phyloP scores from a whole-genome alignment of 2,329 filamentous ascomycete genomes.

The Talaromyces sp. region DNA sequence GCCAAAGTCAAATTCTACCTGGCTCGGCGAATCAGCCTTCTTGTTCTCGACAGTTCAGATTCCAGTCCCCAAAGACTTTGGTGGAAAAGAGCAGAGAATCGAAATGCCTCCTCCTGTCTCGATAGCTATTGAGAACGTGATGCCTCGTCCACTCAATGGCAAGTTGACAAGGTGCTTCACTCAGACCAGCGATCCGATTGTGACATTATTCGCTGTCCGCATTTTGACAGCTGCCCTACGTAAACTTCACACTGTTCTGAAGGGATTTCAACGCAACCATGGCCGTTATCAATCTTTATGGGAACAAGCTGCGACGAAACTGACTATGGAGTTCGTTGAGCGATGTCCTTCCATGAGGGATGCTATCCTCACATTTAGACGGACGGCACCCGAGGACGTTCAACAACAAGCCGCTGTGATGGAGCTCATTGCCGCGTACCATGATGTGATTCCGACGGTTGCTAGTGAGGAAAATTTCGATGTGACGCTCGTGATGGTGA shows the following conservation, averaged over 20 bases:
- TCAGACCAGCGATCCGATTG: slow-evolving; percentile 66
- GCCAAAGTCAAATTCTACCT: slow-evolving; percentile 85
- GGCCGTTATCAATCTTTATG: slow-evolving; percentile 54
- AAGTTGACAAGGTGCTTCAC: slow-evolving; percentile 78
- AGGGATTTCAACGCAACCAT: slow-evolving; percentile 56
- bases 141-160: slow-evolving; percentile 77
- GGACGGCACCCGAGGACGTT: slow-evolving; percentile 63
- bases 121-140: slow-evolving; percentile 77
- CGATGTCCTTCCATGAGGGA: slow-evolving; percentile 80
- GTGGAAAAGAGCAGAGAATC: slow-evolving; percentile 61
- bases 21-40: slow-evolving; percentile 90
- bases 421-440: slow-evolving; percentile 77
- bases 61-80: slow-evolving; percentile 69
- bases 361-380: slow-evolving; percentile 69
- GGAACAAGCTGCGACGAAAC: slow-evolving; percentile 64
- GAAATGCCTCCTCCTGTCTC: slow-evolving; percentile 72
- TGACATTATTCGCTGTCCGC: slow-evolving; percentile 79
- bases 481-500: slow-evolving; percentile 71
- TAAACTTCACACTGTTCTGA: slow-evolving; percentile 67
- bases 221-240: slow-evolving; percentile 74
- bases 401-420: slow-evolving; percentile 76
- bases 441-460: slow-evolving; percentile 73
- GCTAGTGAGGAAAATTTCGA: slow-evolving; percentile 85
- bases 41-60: slow-evolving; percentile 77
- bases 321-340: slow-evolving; percentile 72